Evolutionary conservation across 208 protist genomes (phyloP), one percentile per base, ranked within the genome.

Genomic region (Crithidia acanthocephali): DNA sequence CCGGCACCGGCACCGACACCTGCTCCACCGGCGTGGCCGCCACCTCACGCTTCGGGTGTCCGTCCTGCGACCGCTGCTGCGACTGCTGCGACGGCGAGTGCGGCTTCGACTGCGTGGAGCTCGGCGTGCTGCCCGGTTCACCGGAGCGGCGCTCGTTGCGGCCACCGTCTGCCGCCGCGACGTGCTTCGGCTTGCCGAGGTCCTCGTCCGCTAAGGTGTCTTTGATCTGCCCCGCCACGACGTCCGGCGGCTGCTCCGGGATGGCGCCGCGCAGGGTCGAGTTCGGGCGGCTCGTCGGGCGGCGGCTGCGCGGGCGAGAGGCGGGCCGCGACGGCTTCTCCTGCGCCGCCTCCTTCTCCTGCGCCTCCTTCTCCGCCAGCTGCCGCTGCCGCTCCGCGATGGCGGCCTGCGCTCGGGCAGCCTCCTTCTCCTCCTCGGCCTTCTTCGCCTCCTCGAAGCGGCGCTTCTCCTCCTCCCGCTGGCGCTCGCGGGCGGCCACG

Each of bases 241-340:
- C 53, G 51, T 93, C 87, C 30, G 84, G 83, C 28, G 87, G 87
- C 76, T 93, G 87, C 66, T 88, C 81, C 7, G 87, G 84, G 44
- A 93, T 90, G 0, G 61, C 80, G 30, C 80, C 83, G 23, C 84
- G 79, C 44, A 90, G 69, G 15, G 30, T 50, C 30, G 87, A 86
- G 30, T 18, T 35, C 16, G 73, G 74, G 25, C 84, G 79, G 59
- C 79, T 84, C 16, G n/a, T 22, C 16, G 79, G 87, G 33, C 78
- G 76, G 33, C 83, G 84, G 32, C 79, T 84, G 65, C 71, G 77
- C 7, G 75, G 80, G 13, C 81, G 80, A 0, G 84, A 89, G 0
- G 22, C 58, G n/a, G 61, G 72, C 57, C 83, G 73, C 23, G 68
- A n/a, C 28, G 69, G 10, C 45, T 50, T 68, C 51, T 72, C 71